Base-by-base conservation (phyloP, 2,329 filamentous ascomycete species). In the Colletotrichum navitas region DNA sequence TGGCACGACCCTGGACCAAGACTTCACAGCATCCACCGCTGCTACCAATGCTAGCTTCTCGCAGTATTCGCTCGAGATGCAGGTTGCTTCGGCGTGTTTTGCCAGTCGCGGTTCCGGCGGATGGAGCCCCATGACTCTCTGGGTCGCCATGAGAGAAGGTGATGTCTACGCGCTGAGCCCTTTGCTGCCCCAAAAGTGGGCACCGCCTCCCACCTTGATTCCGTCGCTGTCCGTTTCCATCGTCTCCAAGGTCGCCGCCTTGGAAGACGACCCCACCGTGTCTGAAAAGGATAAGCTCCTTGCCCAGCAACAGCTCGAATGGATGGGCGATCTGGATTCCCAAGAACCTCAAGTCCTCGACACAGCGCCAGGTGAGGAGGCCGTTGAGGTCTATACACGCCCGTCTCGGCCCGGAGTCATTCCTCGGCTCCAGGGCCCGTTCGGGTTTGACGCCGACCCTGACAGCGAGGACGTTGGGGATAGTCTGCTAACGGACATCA, bases 91-190 rank as follows among this genome's bases (percentile, higher is more conserved):
- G 2, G 94, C 95, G 62, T 93, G 91, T 79, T 99, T 99, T 83
- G 85, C 87, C 45, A 84, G 84, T 16, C 86, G 87, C 74, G 86
- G 85, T 45, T 88, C 89, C 8, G 95, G 94, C 18, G 94, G 94
- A 65, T 99, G 96, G 96, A 93, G 94, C 10, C 90, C 95, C 12
- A 98, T 98, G 93, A 98, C 96, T 0, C 86, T 99, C 14, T 99
- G 95, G 94, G 85, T 98, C 63, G 94, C 95, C n/a, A 99, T 98
- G 93, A 90, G 90, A 47, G 93, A 94, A 71, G 96, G 96, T 4
- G 95, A 98, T 78, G 88, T 98, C 7, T 99, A 99, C 78, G 95
- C 95, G 1, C 85, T 99, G 11, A 98, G 95, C 78, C 96, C 96
- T 1, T 86, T 99, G 51, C 85, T 99, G 41, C 96, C 96, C 0